Evolutionary conservation across 805 yeast species (phyloP), one percentile per base, ranked within the genome.

Genomic region (Ascoidea tarda): DNA sequence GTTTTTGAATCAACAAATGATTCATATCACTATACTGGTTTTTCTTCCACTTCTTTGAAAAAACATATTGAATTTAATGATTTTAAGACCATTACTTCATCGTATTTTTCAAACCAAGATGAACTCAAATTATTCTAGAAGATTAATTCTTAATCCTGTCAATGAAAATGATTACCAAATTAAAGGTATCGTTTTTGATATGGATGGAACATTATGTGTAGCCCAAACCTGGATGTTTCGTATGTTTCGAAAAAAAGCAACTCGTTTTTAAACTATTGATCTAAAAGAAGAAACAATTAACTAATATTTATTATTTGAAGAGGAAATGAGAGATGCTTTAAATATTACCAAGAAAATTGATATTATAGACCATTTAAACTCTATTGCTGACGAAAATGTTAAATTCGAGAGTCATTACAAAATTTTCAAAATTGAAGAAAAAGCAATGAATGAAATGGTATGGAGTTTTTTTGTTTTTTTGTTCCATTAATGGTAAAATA

Each of bases 171-270:
- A 21, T 21, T 21, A 21, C 3, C 28, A 21, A 21, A 62, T 79
- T 47, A 69, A 67, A 48, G 87, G 87, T 0, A 62, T 84, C 5
- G 70, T 84, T 1, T 84, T 84, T 61, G 91, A 84, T 59, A 84
- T 84, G 91, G 91, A 84, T 62, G 90, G 90, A 5, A 84, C 91
- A 0, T 61, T 84, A 52, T 79, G 85, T 57, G 66, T 76, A 12
- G 87, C 88, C 1, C 87, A 82, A 60, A 69, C 74, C 0, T 74
- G 78, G 78, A 74, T 74, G 77, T 74, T 74, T 58, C 64, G 65
- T 62, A 55, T n/a, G 64, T 54, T 4, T 5, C 16, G 16, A 10
- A 44, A 28, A 51, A 28, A 46, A 31, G 33, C 14, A 16, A 16
- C 14, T 32, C 12, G 16, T 47, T 33, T 28, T 8, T 10, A 31